Conservation (phyloP, 2,329 filamentous ascomycete genomes). For the Fusarium odoratissimum region DNA sequence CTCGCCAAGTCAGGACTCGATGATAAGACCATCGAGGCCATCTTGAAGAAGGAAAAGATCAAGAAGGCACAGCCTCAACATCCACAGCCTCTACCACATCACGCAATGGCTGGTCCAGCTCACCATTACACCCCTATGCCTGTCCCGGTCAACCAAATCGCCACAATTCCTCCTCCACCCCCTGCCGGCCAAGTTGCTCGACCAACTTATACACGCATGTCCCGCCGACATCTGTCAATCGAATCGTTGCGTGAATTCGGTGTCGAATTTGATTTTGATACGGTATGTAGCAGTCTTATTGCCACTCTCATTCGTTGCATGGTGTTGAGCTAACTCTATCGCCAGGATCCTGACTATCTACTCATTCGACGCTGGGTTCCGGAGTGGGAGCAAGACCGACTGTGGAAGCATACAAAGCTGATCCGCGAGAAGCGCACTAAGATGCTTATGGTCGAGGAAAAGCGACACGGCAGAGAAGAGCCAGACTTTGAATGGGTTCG, state of each 20-base stretch:
- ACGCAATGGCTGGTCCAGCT: slow-evolving; percentile 10
- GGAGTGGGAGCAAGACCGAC: slow-evolving; percentile 75
- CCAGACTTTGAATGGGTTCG: slow-evolving; percentile 67
- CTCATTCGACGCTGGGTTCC: slow-evolving; percentile 80
- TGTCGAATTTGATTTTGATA: slow-evolving; percentile 69
- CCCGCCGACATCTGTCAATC: slow-evolving; percentile 69
- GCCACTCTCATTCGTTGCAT: not conserved
- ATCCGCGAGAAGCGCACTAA: slow-evolving; percentile 68
- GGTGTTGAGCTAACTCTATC: slow-evolving; percentile 48
- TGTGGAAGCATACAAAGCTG: slow-evolving; percentile 77
- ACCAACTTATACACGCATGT: slow-evolving; percentile 73
- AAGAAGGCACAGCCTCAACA: slow-evolving; percentile 45
- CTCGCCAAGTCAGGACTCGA: slow-evolving; percentile 68
- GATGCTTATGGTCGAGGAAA: slow-evolving; percentile 61
- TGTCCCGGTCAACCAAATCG: slow-evolving; percentile 9
- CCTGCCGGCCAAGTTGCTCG: slow-evolving; percentile 43
- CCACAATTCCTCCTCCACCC: not conserved
- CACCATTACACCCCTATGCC: not conserved
- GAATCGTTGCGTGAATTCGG: slow-evolving; percentile 68
- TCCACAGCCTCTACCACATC: slow-evolving; percentile 15
- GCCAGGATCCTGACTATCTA: slow-evolving; percentile 74
- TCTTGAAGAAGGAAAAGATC: slow-evolving; percentile 67
- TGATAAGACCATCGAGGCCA: slow-evolving; percentile 68
- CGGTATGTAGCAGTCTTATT: slow-evolving; percentile 55
- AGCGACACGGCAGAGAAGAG: slow-evolving; percentile 55